Evolutionary conservation across 2,329 filamentous ascomycete species (phyloP), one percentile per base, ranked within the genome.

Genomic region (Cercospora sesami): DNA sequence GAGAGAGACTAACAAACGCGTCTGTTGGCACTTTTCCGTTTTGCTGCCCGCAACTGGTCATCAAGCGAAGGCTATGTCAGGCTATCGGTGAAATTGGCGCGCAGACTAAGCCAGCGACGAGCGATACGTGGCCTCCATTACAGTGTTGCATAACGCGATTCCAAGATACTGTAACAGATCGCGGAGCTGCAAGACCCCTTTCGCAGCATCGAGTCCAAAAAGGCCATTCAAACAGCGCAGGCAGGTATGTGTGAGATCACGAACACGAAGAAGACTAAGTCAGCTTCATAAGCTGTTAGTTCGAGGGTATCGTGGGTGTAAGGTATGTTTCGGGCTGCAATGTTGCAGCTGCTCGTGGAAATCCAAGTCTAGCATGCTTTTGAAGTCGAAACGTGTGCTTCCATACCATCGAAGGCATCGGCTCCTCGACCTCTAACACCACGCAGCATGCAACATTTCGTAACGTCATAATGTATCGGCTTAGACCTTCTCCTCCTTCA

Each of bases 401-500:
- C 59, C 45, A 62, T 51, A 60, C 62, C 14, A 63, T 21, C 31
- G 61, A 45, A 58, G 30, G 4, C 48, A 33, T 57, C 31, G 67
- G 65, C 68, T 69, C 59, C 39, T 51, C 36, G 48, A 63, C 57
- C 62, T 68, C n/a, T 53, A 57, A 51, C 58, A 45, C 55, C 10
- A 66, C 60, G 39, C n/a, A 55, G 53, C 30, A 28, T 66, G 42
- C 10, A 14, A 30, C 57, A 62, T 63, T 55, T 14, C 14, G 28
- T 66, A 5, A 23, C 18, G 4, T 57, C 16, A 14, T 36, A 28
- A 58, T 30, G 21, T 23, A 42, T 18, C 21, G 14, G 59, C 63
- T 78, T 94, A 99, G 76, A 98, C 93, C 92, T 99, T 98, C 86
- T 89, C 89, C 85, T 91, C 90, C 76, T 84, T 85, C 73, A 98